Evolutionary conservation across 2,329 filamentous ascomycete species (phyloP).

Genomic region (Ophiocordyceps sinensis): DNA sequence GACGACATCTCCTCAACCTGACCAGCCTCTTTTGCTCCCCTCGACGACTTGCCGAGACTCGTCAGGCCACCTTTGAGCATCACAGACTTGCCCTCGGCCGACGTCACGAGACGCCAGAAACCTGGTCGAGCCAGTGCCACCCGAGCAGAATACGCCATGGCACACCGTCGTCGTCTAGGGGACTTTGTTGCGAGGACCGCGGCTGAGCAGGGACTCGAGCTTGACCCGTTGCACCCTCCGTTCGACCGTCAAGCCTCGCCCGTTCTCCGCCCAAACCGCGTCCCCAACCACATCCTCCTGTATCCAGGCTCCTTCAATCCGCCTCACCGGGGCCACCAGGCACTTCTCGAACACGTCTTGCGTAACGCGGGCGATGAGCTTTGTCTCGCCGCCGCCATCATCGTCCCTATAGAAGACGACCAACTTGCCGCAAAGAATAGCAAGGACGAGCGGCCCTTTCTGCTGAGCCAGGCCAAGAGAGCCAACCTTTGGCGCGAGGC

Average conservation of each 20-base stretch:
- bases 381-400: constrained; percentile 15
- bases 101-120: no score
- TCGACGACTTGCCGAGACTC: no score
- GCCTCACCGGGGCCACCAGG: constrained; percentile 18
- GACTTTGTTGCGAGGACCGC: not conserved
- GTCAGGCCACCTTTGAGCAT: no score
- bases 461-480: constrained; percentile 9
- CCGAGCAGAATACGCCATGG: no score
- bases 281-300: constrained; percentile 15
- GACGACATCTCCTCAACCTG: no score
- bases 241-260: not conserved
- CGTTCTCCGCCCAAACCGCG: not conserved
- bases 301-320: constrained; percentile 24
- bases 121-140: no score
- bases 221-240: not conserved
- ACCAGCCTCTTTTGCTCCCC: no score
- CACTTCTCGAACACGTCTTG: constrained; percentile 16
- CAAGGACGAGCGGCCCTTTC: constrained; percentile 2
- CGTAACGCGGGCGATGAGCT: constrained; percentile 12
- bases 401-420: constrained; percentile 12
- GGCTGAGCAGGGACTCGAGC: not conserved
- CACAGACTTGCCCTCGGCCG: no score
- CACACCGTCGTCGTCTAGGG: not conserved
- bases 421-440: constrained; percentile 10
- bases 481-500: constrained; percentile 11